Evolutionary conservation across 371 early-diverging fungal genomes (phyloP).

Genomic region (Nematocida sp.): DNA sequence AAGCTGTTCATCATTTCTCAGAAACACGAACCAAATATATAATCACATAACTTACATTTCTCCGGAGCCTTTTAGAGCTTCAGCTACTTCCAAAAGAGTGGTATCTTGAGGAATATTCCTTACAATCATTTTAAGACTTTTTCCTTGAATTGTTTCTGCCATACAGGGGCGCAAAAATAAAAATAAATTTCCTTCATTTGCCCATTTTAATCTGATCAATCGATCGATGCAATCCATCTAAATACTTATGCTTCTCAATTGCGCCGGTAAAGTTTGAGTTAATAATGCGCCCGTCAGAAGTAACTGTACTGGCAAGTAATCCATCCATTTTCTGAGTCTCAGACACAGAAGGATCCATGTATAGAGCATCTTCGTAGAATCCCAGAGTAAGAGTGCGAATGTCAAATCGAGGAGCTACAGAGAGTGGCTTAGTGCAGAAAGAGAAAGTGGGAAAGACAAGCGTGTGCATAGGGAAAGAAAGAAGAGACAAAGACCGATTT

Average conservation of each 20-base stretch:
- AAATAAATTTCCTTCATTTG: conserved; percentile 27
- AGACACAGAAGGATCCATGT: neutral
- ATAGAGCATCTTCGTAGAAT: neutral
- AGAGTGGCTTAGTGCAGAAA: neutral
- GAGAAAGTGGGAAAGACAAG: neutral
- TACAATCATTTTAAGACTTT: conserved; percentile 9
- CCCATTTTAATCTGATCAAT: neutral
- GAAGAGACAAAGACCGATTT: neutral
- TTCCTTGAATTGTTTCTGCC: conserved; percentile 18
- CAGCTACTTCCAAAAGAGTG: conserved; percentile 16
- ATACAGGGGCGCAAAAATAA: conserved; percentile 52
- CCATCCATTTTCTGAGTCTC: neutral
- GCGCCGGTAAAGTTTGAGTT: neutral
- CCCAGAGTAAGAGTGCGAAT: neutral
- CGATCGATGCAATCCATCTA: neutral
- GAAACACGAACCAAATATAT: conserved; percentile 41
- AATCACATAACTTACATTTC: conserved; percentile 58
- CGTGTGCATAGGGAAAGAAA: neutral
- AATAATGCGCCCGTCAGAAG: neutral
- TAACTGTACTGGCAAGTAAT: neutral
- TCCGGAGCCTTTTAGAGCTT: conserved; percentile 20
- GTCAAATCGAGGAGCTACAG: neutral
- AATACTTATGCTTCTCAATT: neutral
- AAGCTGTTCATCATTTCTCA: conserved; percentile 37
- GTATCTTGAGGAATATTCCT: conserved; percentile 27